Conservation (phyloP, 1,139 yeast genomes). For the Starmera stellimalicola region DNA sequence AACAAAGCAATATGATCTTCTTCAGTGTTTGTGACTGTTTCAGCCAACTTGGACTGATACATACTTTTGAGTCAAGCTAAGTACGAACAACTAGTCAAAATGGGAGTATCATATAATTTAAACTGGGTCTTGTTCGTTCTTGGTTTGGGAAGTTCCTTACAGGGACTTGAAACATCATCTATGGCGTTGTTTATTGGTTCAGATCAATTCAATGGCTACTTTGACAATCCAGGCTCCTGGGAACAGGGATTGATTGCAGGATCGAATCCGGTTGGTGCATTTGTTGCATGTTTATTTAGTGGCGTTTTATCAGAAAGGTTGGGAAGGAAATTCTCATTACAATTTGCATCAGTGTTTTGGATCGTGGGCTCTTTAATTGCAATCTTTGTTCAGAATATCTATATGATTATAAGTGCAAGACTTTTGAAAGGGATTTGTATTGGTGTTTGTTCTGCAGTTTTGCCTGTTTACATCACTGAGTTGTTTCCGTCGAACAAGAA, state of each 20-base stretch:
- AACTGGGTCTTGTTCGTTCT: slow-evolving; percentile 37
- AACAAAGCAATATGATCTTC: not conserved
- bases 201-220: slow-evolving; percentile 31
- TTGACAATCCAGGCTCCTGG: slow-evolving; percentile 32
- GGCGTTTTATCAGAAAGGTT: slow-evolving; percentile 19
- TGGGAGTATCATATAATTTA: slow-evolving; percentile 9
- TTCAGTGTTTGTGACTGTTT: too few species aligned
- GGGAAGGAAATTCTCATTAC: slow-evolving; percentile 22
- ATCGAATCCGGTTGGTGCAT: slow-evolving; percentile 33
- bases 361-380: slow-evolving; percentile 23
- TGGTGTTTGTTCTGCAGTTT: slow-evolving; percentile 63
- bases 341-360: slow-evolving; percentile 23
- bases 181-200: slow-evolving; percentile 51
- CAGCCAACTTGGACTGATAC: too few species aligned
- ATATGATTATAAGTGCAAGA: slow-evolving; percentile 44
- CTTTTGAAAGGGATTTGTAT: slow-evolving; percentile 57
- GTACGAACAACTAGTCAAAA: too few species aligned
- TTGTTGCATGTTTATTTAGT: slow-evolving; percentile 25
- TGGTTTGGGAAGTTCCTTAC: slow-evolving; percentile 48
- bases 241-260: slow-evolving; percentile 33
- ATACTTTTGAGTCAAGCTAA: too few species aligned
- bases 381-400: slow-evolving; percentile 21
- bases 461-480: slow-evolving; percentile 71
- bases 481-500: slow-evolving; percentile 56
- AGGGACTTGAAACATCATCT: slow-evolving; percentile 65